Evolutionary conservation across 2,329 filamentous ascomycete genomes (phyloP).

Genomic region (Dactylellina leptospora): DNA sequence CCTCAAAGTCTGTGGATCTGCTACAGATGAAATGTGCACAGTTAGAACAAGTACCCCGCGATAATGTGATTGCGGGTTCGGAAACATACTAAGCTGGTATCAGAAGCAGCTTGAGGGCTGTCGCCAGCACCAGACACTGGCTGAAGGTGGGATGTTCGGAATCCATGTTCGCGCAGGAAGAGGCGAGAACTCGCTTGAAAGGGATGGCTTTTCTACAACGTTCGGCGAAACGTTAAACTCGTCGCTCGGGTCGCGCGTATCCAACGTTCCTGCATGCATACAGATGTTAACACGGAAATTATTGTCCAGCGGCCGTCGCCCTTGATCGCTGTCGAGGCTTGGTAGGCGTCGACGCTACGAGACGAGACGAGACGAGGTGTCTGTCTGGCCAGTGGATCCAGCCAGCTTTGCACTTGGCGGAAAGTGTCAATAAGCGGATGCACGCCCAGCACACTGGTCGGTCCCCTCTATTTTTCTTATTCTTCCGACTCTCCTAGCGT

Average conservation of each 20-base stretch:
- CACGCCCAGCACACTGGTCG: neutral
- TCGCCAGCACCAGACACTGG: conserved; percentile 85
- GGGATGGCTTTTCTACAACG: neutral
- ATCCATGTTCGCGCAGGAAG: conserved; percentile 38
- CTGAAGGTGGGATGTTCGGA: conserved; percentile 79
- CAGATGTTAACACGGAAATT: conserved; percentile 3
- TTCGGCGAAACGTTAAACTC: neutral
- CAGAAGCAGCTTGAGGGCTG: conserved; percentile 87
- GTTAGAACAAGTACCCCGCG: neutral
- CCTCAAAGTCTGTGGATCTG: conserved; percentile 99
- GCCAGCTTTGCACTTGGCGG: neutral
- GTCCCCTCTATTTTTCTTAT: conserved; percentile 5
- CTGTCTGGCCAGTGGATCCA: neutral
- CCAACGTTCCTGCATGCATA: conserved; percentile 1
- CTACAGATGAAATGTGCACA: conserved; percentile 63
- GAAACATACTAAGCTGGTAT: conserved; percentile 83
- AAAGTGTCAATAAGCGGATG: neutral
- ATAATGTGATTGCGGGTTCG: conserved; percentile 3
- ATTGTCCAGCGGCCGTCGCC: neutral
- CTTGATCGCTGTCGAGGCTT: neutral
- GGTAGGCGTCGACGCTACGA: neutral
- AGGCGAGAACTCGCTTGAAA: neutral
- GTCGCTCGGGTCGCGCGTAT: conserved; percentile 5
- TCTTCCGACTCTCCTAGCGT: neutral
- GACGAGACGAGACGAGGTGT: neutral